phyloP scores from a whole-genome alignment of 2,329 filamentous ascomycete genomes.

The Chrysoporthe deuterocubensis region DNA sequence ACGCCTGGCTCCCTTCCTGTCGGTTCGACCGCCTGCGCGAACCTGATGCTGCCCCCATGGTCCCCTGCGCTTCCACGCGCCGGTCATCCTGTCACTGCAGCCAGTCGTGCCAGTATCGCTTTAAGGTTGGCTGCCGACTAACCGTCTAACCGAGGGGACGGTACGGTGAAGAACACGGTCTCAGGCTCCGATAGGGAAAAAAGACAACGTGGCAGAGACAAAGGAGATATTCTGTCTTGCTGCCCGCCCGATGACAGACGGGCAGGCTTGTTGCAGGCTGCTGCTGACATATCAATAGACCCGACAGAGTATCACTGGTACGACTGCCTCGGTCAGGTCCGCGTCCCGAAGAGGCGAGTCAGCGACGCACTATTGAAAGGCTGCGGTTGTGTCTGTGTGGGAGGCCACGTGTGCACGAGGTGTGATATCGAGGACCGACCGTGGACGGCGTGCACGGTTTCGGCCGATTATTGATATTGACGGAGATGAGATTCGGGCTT shows the following conservation, averaged over 20 bases:
- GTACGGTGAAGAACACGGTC: conserved; percentile 6
- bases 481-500: neutral
- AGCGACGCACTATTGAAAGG: conserved; percentile 14
- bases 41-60: neutral
- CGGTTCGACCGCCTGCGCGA: neutral
- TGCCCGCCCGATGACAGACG: neutral
- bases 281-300: neutral
- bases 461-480: neutral
- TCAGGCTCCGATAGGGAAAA: neutral
- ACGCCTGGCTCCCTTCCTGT: neutral
- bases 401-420: conserved; percentile 15
- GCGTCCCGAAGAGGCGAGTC: conserved; percentile 5
- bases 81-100: neutral
- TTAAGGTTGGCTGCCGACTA: neutral
- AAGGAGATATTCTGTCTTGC: neutral
- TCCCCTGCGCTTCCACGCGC: neutral
- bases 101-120: too few relatives aligned
- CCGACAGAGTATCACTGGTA: neutral
- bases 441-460: neutral
- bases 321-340: neutral
- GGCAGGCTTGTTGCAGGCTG: neutral
- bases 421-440: conserved; percentile 2
- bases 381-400: neutral
- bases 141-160: conserved; percentile 1
- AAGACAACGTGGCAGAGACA: conserved; percentile 6